Conservation (phyloP, 2,329 filamentous ascomycete species). For the Tolypocladium nubicola region DNA sequence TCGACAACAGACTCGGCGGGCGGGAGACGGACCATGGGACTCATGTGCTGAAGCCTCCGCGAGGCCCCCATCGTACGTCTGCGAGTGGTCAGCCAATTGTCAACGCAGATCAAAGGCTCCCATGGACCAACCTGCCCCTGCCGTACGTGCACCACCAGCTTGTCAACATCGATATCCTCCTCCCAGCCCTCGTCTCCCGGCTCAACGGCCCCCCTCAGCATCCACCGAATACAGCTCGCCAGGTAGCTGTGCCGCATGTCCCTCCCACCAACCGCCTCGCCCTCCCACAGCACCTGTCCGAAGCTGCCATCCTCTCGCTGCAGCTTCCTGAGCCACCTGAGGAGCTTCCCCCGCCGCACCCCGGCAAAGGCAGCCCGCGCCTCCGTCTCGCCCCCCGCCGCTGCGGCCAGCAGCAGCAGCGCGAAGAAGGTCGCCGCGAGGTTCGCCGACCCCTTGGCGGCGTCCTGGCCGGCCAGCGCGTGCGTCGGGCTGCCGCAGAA, state of each 20-base stretch:
- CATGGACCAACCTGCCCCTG: constrained; percentile 37
- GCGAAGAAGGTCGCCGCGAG: constrained; percentile 86
- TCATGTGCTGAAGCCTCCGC: constrained; percentile 70
- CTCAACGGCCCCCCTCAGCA: constrained; percentile 54
- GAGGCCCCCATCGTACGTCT: constrained; percentile 80
- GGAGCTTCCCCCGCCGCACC: constrained; percentile 55
- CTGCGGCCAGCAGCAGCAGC: constrained; percentile 55
- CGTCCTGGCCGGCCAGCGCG: constrained; percentile 28
- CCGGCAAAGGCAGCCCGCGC: constrained; percentile 41
- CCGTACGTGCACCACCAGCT: constrained; percentile 60
- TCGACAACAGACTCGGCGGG: neutral
- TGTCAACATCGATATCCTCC: constrained; percentile 65
- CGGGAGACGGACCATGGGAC: constrained; percentile 55
- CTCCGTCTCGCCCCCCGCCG: constrained; percentile 28
- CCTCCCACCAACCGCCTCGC: constrained; percentile 59
- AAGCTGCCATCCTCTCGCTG: constrained; percentile 86
- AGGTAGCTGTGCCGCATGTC: constrained; percentile 87
- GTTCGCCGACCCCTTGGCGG: constrained; percentile 46
- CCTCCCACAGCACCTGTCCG: constrained; percentile 61
- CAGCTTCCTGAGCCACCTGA: constrained; percentile 64
- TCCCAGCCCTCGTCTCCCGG: constrained; percentile 42
- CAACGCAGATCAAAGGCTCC: neutral
- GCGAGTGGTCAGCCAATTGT: constrained; percentile 1
- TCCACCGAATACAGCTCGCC: constrained; percentile 71
- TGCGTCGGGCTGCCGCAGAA: constrained; percentile 80